Evolutionary conservation across 805 yeast genomes (phyloP).

Genomic region (Kurtzmaniella cleridarum): DNA sequence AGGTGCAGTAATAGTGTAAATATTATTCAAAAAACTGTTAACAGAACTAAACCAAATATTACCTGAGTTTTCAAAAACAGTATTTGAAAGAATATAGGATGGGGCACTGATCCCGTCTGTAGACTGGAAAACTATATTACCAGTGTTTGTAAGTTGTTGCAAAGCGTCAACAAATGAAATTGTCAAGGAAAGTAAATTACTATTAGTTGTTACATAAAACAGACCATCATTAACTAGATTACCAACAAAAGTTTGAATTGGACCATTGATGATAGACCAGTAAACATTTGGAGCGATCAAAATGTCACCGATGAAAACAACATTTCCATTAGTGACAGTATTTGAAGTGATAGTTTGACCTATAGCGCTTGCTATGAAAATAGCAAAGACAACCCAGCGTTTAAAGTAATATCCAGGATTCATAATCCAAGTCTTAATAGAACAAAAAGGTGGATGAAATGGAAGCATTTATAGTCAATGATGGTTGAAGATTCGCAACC

Average conservation of each 20-base stretch:
- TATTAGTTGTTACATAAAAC: slow-evolving; percentile 17
- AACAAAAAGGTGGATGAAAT: no score
- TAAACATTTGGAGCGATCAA: slow-evolving; percentile 15
- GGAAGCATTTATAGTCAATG: no score
- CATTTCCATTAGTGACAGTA: neutral
- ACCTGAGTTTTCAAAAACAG: slow-evolving; percentile 14
- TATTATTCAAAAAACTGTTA: slow-evolving; percentile 3
- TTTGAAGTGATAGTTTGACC: slow-evolving; percentile 1
- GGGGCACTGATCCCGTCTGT: slow-evolving; percentile 12
- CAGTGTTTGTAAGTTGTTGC: slow-evolving; percentile 10
- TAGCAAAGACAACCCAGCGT: no score
- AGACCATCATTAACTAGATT: slow-evolving; percentile 15
- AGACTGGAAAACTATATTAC: slow-evolving; percentile 20
- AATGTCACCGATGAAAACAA: slow-evolving; percentile 1
- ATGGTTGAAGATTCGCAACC: no score
- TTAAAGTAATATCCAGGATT: no score
- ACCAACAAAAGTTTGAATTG: slow-evolving; percentile 17
- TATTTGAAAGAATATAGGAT: slow-evolving; percentile 12
- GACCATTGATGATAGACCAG: slow-evolving; percentile 22
- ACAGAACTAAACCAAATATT: slow-evolving; percentile 10
- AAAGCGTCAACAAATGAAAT: slow-evolving; percentile 11
- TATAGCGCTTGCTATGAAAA: no score
- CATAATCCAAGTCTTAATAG: no score
- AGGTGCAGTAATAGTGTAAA: slow-evolving; percentile 7
- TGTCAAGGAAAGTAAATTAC: slow-evolving; percentile 11